Base-by-base conservation (phyloP, 2,329 filamentous ascomycete species). In the Fusarium miscanthi region DNA sequence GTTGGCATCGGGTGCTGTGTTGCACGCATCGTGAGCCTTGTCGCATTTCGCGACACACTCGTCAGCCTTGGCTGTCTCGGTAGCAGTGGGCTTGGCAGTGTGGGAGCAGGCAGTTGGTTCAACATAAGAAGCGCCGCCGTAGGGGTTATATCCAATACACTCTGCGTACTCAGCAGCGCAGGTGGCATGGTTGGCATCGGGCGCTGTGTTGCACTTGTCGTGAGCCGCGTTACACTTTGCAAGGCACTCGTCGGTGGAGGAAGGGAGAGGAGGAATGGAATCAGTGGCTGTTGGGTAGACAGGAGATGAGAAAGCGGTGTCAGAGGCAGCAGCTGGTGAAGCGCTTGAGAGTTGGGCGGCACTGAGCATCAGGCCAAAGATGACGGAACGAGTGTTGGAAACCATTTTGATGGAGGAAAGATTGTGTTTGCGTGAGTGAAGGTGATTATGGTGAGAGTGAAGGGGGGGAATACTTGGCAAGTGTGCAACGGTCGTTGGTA, bases 381-480 rank as follows among this genome's bases (percentile, higher is more conserved):
- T 6, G 23, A 68, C 5, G 17, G 65, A 68, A 62, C 65, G 63
- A 37, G 65, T 68, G 46, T 63, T 68, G 31, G 63, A 25, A 2
- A 68, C 25, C 65, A 68, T 68, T 16, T 62, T 63, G 46, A 38
- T 17, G 2, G 8, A 17, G 16, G 23, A 61, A 35, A 3, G n/a
- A 62, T 30, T 25, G 53, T 30, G 49, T 25, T 35, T 14, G 13
- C 6, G 19, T 57, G 23, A 10, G 23, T 43, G 27, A 19, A 17
- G 17, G 8, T 7, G 17, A 23, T 37, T 27, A 12, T 33, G 25
- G 14, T 13, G 41, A 27, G 25, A 30, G 23, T 8, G 7, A n/a
- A 40, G 49, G 5, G 19, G 27, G 10, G 7, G 3, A 27, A 12
- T 48, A 17, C 21, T 8, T 3, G 13, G 13, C 14, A n/a, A 3